These are phyloP conservation scores for Camelina hispida DNA, from an alignment of 345 rosid genomes.

Conservation along the genomic window DNA sequence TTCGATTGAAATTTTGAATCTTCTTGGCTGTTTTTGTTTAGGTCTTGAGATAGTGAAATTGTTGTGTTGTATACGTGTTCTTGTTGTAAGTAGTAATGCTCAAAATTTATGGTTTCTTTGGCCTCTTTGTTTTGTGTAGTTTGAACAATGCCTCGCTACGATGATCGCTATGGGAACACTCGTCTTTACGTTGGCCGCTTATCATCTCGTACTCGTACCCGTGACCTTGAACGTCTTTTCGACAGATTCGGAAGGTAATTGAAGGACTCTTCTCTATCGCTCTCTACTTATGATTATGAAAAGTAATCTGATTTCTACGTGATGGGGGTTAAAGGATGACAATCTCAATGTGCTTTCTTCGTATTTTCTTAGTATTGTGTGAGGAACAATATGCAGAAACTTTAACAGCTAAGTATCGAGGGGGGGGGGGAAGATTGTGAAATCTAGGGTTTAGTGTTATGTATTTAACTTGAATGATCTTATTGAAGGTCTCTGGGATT, in stretches of 20 bases:
- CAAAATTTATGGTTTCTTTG: neutral
- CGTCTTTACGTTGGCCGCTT: conserved; percentile 66
- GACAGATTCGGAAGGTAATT: conserved; percentile 66
- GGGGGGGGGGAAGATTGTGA: conserved; percentile 37
- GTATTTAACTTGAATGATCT: conserved; percentile 86
- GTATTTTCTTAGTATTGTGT: neutral
- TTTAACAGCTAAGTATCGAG: neutral
- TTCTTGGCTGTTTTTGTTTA: neutral
- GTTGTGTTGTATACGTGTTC: neutral
- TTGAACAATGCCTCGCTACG: conserved; percentile 60
- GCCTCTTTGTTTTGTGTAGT: conserved; percentile 12
- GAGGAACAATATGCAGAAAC: neutral
- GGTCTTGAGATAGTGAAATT: neutral
- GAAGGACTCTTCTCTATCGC: neutral
- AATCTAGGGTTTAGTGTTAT: conserved; percentile 56
- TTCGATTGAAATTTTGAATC: neutral
- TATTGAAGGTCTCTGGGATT: conserved; percentile 98
- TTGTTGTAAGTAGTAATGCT: neutral
- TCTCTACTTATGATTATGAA: neutral
- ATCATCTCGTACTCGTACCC: conserved; percentile 58
- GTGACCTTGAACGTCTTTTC: conserved; percentile 65
- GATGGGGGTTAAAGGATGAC: neutral
- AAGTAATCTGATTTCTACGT: neutral
- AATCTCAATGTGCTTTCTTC: neutral
- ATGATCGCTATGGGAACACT: conserved; percentile 55